Base-by-base conservation (phyloP, 192 early-diverging fungal genomes). In the Coemansia sp. region DNA sequence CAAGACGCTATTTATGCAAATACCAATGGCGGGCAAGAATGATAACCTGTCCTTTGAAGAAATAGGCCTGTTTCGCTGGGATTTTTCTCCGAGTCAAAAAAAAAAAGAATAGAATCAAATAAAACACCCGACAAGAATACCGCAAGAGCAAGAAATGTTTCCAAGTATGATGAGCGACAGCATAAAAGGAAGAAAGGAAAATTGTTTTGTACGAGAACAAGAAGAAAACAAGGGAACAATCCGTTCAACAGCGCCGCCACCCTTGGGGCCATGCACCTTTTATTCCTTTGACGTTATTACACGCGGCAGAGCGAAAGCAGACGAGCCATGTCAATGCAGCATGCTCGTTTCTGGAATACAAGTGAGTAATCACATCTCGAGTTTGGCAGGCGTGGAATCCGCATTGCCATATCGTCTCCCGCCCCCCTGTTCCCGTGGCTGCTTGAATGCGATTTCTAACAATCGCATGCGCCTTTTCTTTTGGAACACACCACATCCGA, bases 1-100 rank as follows among this genome's bases (percentile, higher is more conserved):
- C 49, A 52, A 52, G 49, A 14, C 8, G 29, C 55, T 36, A 35
- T 57, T 57, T 57, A 57, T 57, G 36, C 55, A 43, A 55, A 56
- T 22, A 43, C 42, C 38, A 65, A 46, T 29, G 29, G 29, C 29
- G 29, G 29, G 29, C 29, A 29, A 29, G 3, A 34, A 11, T 10
- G 4, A 29, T 22, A 54, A 19, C 50, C 23, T 45, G 42, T 17
- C 8, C 23, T 52, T 25, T 2, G 17, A 52, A 52, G 9, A 19
- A 17, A 13, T 52, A 11, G 5, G 7, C 9, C 23, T 52, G 55
- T 17, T 35, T 35, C 8, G 55, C 9, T 20, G 33, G 2, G 29
- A 57, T 57, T 57, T 41, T 32, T 57, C 20, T 19, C 54, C 33
- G 43, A 53, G 46, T 42, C 40, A 57, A 43, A 56, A 43, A 56